Evolutionary conservation across 148 eudicot genomes (phyloP).

Genomic region (Gaultheria prostrata): DNA sequence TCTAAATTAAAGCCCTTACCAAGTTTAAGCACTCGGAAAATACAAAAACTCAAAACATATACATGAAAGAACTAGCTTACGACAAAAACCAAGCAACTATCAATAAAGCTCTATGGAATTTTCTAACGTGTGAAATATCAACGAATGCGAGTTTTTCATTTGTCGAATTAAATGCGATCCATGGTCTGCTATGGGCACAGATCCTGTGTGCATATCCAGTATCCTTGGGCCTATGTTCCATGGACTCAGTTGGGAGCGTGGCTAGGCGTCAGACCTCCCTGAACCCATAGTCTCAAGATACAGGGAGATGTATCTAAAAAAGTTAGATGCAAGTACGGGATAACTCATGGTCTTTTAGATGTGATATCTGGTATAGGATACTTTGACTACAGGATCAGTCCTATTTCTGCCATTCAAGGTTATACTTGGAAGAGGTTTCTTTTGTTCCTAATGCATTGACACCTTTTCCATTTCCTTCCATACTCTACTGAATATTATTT

Average conservation of each 20-base stretch:
- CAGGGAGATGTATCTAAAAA: background rate
- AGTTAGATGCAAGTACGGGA: background rate
- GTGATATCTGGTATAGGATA: background rate
- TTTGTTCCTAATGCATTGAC: background rate
- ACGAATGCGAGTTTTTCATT: background rate
- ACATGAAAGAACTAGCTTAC: too few species aligned
- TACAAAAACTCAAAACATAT: too few species aligned
- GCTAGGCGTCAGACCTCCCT: background rate
- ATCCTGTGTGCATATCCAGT: background rate
- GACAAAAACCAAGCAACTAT: background rate
- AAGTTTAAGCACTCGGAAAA: too few species aligned
- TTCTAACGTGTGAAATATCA: background rate
- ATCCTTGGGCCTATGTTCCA: background rate
- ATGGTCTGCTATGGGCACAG: background rate
- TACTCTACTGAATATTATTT: background rate
- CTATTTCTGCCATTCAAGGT: background rate
- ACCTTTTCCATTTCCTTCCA: background rate
- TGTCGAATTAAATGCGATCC: background rate
- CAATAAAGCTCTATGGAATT: background rate
- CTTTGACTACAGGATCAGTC: background rate
- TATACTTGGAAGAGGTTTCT: background rate
- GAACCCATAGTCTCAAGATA: background rate
- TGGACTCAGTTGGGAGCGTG: background rate
- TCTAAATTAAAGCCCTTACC: too few species aligned
- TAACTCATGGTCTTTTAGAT: background rate